Conservation (phyloP, 176 grass and related monocot genomes). For the Lolium multiflorum region DNA sequence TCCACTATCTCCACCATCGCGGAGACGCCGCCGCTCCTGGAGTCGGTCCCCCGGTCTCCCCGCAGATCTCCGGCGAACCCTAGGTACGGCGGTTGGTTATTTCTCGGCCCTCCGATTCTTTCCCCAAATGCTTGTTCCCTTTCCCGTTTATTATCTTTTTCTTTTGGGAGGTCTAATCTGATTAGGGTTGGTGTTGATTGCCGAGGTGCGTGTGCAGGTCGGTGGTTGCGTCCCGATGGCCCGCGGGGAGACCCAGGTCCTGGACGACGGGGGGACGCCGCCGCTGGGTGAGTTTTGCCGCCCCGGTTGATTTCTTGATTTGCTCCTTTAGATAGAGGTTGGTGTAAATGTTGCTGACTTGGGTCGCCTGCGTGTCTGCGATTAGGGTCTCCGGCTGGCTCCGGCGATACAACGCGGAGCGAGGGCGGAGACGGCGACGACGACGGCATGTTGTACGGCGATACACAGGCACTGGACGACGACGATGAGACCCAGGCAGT, state of each 20-base stretch:
- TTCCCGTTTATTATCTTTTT: neutral
- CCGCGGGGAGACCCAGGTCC: constrained; percentile 19
- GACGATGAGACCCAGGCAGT: constrained; percentile 37
- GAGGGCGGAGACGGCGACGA: neutral
- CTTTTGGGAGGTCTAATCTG: neutral
- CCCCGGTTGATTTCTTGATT: neutral
- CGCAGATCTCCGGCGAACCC: neutral
- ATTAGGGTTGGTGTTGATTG: neutral
- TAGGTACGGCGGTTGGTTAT: constrained; percentile 15
- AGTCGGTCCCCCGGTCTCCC: neutral
- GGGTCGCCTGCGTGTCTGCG: neutral
- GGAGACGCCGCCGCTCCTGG: neutral
- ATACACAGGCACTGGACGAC: constrained; percentile 32
- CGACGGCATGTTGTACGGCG: neutral
- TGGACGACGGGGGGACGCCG: constrained; percentile 34
- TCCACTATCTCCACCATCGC: neutral
- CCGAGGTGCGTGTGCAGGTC: neutral
- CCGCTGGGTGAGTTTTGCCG: constrained; percentile 33
- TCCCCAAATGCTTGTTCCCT: neutral
- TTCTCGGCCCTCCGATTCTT: neutral
- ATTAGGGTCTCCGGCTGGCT: constrained; percentile 44
- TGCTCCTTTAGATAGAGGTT: neutral
- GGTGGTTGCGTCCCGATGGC: constrained; percentile 16
- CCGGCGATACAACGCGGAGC: constrained; percentile 25
- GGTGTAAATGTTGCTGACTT: constrained; percentile 6